Evolutionary conservation across 129 eudicot species (phyloP).

Genomic region (Flaveria bidentis): DNA sequence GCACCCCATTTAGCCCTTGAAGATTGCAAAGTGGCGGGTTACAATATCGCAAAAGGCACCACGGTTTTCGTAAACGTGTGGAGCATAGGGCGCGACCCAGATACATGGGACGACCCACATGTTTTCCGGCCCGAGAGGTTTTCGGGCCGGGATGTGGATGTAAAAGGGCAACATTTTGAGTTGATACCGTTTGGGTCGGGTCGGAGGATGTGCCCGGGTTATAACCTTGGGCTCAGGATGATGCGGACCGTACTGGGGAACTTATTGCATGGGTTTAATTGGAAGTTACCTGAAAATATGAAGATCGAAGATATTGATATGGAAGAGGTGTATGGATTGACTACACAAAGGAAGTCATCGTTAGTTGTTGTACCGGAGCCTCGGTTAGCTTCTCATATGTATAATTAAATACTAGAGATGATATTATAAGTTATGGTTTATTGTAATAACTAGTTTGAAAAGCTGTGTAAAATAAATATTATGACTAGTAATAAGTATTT

Average conservation of each 20-base stretch:
- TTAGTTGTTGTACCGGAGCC: conserved; percentile 31
- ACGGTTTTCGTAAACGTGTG: conserved; percentile 34
- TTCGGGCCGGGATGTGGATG: conserved; percentile 32
- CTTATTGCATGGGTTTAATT: conserved; percentile 38
- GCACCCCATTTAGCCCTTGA: conserved; percentile 45
- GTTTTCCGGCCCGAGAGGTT: conserved; percentile 45
- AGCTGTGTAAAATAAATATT: too few relatives aligned
- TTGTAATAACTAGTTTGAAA: too few relatives aligned
- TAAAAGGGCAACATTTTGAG: conserved; percentile 43
- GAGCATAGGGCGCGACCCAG: conserved; percentile 44
- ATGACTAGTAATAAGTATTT: too few relatives aligned
- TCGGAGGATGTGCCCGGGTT: conserved; percentile 45
- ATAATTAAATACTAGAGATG: neutral
- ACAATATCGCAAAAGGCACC: conserved; percentile 41
- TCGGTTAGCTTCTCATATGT: conserved; percentile 24
- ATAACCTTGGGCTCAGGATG: conserved; percentile 40
- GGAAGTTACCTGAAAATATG: conserved; percentile 30
- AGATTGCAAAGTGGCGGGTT: conserved; percentile 42
- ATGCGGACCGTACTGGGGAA: conserved; percentile 28
- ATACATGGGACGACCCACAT: conserved; percentile 35
- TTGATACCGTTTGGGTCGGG: conserved; percentile 45
- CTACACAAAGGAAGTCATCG: conserved; percentile 30
- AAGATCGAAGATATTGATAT: conserved; percentile 23
- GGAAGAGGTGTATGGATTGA: conserved; percentile 39
- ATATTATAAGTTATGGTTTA: too few relatives aligned